A percentile compares a stretch with the other conserved stretches of the same genome.
Evolutionary conservation across 208 protist genomes (phyloP).

Genomic region (Strigomonas galati): DNA sequence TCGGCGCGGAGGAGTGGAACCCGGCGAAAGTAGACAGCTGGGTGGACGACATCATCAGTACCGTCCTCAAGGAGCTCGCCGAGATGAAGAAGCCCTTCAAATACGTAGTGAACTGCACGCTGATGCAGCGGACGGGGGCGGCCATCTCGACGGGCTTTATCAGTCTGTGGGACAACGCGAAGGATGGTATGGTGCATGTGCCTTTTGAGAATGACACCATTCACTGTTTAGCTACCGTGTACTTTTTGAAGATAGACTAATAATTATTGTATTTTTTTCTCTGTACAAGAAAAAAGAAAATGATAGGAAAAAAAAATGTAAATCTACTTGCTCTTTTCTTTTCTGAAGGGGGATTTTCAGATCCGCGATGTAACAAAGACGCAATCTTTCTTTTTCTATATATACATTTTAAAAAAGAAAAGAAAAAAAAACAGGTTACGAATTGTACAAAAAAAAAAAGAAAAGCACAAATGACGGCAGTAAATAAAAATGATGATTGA

Average conservation of each 20-base stretch:
- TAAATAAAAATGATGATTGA: background rate
- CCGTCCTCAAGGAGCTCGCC: constrained; percentile 71
- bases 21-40: constrained; percentile 79
- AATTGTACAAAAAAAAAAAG: no score
- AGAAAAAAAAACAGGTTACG: no score
- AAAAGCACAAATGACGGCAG: background rate
- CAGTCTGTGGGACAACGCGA: constrained; percentile 91
- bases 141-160: constrained; percentile 86
- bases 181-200: constrained; percentile 88
- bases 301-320: constrained; percentile 1
- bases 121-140: constrained; percentile 92
- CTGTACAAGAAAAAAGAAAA: background rate
- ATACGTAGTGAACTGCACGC: constrained; percentile 84
- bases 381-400: background rate
- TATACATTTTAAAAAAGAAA: no score
- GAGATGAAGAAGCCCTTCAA: constrained; percentile 94
- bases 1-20: constrained; percentile 73
- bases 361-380: background rate
- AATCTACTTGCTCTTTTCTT: constrained; percentile 4
- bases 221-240: constrained; percentile 83
- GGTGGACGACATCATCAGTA: constrained; percentile 77
- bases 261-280: background rate
- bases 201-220: constrained; percentile 84
- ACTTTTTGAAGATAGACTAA: constrained; percentile 87
- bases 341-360: background rate